Conservation (phyloP, 1,284 basidiomycete species). For the Malassezia slooffiae region DNA sequence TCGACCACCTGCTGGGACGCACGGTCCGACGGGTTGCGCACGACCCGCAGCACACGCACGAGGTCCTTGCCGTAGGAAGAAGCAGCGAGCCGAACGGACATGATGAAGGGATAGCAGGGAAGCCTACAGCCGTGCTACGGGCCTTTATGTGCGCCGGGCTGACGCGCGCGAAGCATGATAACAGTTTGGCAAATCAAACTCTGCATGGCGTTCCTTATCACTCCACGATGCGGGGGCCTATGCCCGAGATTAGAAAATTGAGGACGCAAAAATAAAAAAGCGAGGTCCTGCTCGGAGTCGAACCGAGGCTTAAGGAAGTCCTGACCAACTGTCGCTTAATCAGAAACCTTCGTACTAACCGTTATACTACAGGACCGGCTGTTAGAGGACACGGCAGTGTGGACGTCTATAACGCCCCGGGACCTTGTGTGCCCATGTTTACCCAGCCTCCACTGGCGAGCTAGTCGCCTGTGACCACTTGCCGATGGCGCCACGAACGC, state of each 20-base stretch:
- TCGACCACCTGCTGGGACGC: slow-evolving; percentile 27
- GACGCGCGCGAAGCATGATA: no score
- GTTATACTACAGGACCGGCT: slow-evolving; percentile 18
- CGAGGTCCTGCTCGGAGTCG: slow-evolving; percentile 20
- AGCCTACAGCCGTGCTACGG: no score
- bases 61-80: slow-evolving; percentile 37
- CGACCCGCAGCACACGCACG: slow-evolving; percentile 34
- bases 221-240: no score
- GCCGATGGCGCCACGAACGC: neutral
- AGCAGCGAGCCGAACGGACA: slow-evolving; percentile 23
- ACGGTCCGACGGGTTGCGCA: slow-evolving; percentile 24
- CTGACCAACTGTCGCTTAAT: slow-evolving; percentile 1
- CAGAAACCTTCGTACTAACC: slow-evolving; percentile 21
- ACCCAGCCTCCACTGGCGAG: neutral
- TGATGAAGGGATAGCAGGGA: no score
- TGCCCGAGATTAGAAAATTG: no score
- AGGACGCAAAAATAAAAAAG: neutral
- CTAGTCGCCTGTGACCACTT: neutral
- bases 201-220: no score
- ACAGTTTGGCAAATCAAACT: no score
- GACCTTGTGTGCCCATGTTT: neutral
- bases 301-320: slow-evolving; percentile 21
- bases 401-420: neutral
- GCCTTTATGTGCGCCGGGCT: no score
- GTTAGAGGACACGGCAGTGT: no score